Evolutionary conservation across 2,329 filamentous ascomycete species (phyloP), one percentile per base, ranked within the genome.

Genomic region (Penicillium digitatum): DNA sequence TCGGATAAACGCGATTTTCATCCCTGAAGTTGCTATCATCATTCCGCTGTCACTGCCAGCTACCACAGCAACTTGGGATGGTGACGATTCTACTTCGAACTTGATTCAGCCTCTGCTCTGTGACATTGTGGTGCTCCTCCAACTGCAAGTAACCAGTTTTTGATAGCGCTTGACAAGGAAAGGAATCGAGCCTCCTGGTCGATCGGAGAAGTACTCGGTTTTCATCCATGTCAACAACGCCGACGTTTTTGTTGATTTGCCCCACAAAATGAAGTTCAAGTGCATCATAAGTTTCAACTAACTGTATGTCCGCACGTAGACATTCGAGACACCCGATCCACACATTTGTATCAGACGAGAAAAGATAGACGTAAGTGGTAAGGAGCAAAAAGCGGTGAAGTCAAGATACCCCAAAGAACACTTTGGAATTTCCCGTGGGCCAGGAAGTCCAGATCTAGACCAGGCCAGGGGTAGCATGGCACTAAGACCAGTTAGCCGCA

Each of bases 321-420:
- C 12, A 3, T 2, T 24, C 18, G 14, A 47, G 44, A 35, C 20
- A 35, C 26, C 20, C 3, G 31, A n/a, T 26, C 3, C 3, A 34
- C 34, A 45, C 16, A 14, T n/a, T 6, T 24, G 8, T 14, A n/a
- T 31, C 22, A n/a, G 9, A 20, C 18, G 16, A 31, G 18, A 47
- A 12, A 10, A 3, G n/a, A 12, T 11, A 11, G 8, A 12, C 14
- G n/a, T 24, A 14, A 35, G 27, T 29, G 34, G 29, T 18, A 39
- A 31, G 24, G 24, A 39, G 39, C 2, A 45, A 44, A 29, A 51
- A 45, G 52, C 52, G 52, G 52, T 54, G 39, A 53, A 40, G 35
- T 34, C 5, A n/a, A 3, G 4, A 16, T 12, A 40, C 34, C 3
- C n/a, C 3, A 5, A 5, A 27, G 9, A 35, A 5, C 1, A 35